Percentiles rank a stretch among this genome's conserved stretches.
phyloP scores from a whole-genome alignment of 192 early-diverging fungal genomes.

The Linnemannia zychae region DNA sequence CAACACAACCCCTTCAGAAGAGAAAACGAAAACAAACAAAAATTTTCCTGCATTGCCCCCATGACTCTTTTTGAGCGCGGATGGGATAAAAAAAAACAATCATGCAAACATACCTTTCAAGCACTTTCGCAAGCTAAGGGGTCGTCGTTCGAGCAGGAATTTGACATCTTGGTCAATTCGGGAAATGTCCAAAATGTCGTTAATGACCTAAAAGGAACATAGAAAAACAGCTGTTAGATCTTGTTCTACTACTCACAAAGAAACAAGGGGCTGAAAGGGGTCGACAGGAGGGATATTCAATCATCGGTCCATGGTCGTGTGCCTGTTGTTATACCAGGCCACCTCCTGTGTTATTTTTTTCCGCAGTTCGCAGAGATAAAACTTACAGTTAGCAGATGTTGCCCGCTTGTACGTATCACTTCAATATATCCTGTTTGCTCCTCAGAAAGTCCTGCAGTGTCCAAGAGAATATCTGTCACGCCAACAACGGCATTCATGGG shows the following conservation, averaged over 20 bases:
- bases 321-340: background rate
- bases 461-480: slow-evolving; percentile 64
- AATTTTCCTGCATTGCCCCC: background rate
- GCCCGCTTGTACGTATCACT: slow-evolving; percentile 69
- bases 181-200: slow-evolving; percentile 69
- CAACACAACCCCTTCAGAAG: background rate
- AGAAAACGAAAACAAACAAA: slow-evolving; percentile 7
- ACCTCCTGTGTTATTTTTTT: background rate
- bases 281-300: background rate
- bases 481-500: slow-evolving; percentile 71
- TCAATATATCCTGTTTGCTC: slow-evolving; percentile 66
- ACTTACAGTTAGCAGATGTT: slow-evolving; percentile 67
- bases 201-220: slow-evolving; percentile 60
- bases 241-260: no score
- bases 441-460: slow-evolving; percentile 58
- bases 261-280: background rate
- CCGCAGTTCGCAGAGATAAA: background rate
- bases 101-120: slow-evolving; percentile 61
- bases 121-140: slow-evolving; percentile 65
- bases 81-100: background rate
- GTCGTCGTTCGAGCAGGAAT: slow-evolving; percentile 63
- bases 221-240: background rate
- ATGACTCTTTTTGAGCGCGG: background rate
- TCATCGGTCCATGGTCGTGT: background rate
- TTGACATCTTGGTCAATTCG: slow-evolving; percentile 69